Evolutionary conservation across 371 early-diverging fungal genomes (phyloP), one percentile per base, ranked within the genome.

Genomic region (Mucor velutinosus): DNA sequence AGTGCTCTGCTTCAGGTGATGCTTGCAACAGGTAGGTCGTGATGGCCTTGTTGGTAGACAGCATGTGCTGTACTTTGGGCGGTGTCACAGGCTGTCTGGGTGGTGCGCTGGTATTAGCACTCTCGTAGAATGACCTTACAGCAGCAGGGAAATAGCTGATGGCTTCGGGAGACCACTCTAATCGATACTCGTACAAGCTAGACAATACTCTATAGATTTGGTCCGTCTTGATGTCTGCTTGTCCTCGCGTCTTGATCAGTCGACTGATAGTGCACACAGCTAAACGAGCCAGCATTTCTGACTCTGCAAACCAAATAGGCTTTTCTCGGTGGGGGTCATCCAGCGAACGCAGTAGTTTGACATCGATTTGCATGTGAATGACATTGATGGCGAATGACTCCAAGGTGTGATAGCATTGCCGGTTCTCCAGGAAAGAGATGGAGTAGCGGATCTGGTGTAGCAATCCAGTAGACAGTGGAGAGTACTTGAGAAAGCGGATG

Each of bases 381-480:
- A 87, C 53, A 55, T 89, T 88, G 33, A 88, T 68, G 23, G 87
- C 83, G 78, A 91, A 88, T 62, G 85, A 80, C 71, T 91, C 91
- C 37, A 88, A 64, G 6, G 87, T 83, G 27, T 80, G 82, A 58
- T 89, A 89, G 43, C 87, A 83, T 67, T 91, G 91, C n/a, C 89
- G 82, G 62, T 87, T 87, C 33, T 82, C 78, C n/a, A 89, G 68
- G 61, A 80, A 80, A 3, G 90, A 87, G 23, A 90, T 76, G 10
- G 89, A 87, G 67, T 89, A 83, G 0, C 88, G 78, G 21, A 84
- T 77, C 58, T 88, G 86, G 61, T 91, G 90, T 12, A 92, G 81
- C 62, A 92, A 65, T 11, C 79, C 81, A 35, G 82, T 72, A 12
- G 86, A 76, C 14, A 78, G 49, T 4, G 86, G 71, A 0, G 82